These are phyloP conservation scores for Coccomyxa sp. DNA, from an alignment of 139 green algal genomes.

Conservation along the genomic window DNA sequence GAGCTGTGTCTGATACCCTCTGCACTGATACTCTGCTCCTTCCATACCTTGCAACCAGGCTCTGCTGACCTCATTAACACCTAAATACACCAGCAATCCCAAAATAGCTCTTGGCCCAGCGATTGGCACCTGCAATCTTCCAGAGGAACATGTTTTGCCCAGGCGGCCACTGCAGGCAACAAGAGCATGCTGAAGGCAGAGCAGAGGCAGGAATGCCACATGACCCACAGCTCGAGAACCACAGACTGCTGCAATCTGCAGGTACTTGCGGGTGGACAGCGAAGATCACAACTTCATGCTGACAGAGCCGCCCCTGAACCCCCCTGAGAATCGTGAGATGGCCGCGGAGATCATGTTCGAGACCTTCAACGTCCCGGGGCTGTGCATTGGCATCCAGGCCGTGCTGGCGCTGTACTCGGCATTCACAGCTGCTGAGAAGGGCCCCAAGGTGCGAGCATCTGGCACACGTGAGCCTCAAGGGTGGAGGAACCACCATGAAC, in stretches of 20 bases:
- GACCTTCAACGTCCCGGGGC: conserved; percentile 70
- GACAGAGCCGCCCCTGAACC: conserved; percentile 78
- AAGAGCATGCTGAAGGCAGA: no score
- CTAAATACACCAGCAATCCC: background rate
- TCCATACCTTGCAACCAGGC: background rate
- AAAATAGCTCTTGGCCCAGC: background rate
- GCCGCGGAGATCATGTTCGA: conserved; percentile 87
- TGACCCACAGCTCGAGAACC: no score
- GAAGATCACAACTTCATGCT: conserved; percentile 76
- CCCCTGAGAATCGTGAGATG: conserved; percentile 71
- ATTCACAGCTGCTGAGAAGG: conserved; percentile 16
- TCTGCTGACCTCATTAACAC: background rate
- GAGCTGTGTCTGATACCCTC: background rate
- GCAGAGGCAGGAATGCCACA: no score
- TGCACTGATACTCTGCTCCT: background rate
- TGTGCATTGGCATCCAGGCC: conserved; percentile 72
- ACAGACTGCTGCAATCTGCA: no score
- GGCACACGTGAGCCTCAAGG: no score
- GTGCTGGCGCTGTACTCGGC: conserved; percentile 51
- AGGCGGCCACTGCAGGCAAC: background rate
- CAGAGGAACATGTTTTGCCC: background rate
- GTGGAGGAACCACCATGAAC: no score
- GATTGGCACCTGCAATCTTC: background rate
- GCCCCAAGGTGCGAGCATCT: background rate
- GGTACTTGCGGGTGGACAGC: conserved; percentile 52